phyloP scores from a whole-genome alignment of 176 grass and related monocot genomes.

The Cenchrus fungigraminus region DNA sequence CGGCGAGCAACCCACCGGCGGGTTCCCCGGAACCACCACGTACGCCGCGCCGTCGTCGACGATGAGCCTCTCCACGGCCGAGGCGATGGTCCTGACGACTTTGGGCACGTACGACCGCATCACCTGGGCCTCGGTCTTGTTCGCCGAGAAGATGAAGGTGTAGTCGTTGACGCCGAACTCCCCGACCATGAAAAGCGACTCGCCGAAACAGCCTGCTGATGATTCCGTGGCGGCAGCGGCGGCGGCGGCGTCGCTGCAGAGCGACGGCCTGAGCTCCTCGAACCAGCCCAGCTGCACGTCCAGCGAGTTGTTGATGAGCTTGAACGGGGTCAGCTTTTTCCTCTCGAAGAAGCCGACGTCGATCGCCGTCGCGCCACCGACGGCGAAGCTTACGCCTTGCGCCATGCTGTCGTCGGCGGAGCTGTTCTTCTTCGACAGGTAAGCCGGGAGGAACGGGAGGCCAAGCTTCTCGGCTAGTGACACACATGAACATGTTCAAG shows the following conservation, averaged over 20 bases:
- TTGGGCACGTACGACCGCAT: neutral
- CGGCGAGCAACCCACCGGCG: constrained; percentile 31
- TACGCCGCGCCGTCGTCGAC: neutral
- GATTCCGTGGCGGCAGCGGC: neutral
- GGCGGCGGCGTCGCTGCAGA: neutral
- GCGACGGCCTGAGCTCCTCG: too few relatives aligned
- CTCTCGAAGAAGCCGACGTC: constrained; percentile 44
- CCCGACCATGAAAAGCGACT: neutral
- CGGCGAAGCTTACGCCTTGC: too few relatives aligned
- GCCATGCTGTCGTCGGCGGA: neutral
- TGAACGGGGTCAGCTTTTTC: neutral
- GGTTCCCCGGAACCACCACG: constrained; percentile 36
- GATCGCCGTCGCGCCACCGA: constrained; percentile 43
- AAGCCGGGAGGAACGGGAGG: too few relatives aligned
- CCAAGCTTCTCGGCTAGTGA: too few relatives aligned
- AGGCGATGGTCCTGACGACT: neutral
- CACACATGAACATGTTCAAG: too few relatives aligned
- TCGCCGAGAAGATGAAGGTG: constrained; percentile 6
- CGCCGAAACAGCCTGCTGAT: neutral
- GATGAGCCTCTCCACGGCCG: neutral
- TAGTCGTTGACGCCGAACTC: constrained; percentile 19
- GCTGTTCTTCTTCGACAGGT: too few relatives aligned
- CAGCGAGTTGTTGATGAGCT: constrained; percentile 28
- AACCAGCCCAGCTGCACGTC: too few relatives aligned
- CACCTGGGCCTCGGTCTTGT: neutral